Conservation (phyloP, 208 protist genomes). For the Leishmania lainsoni region DNA sequence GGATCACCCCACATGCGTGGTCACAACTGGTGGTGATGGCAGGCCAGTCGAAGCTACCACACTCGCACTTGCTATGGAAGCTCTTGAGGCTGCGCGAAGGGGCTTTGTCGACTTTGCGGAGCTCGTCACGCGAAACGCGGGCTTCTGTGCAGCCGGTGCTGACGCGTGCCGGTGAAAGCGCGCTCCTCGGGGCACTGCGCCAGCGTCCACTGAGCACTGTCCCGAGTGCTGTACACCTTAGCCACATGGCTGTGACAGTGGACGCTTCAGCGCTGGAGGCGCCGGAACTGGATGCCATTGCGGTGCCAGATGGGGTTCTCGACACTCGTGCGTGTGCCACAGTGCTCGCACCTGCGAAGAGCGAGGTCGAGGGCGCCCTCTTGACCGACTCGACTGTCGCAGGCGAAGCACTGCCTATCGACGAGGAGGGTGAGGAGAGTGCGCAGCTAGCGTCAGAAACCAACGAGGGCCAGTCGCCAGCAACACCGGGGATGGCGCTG, state of each 20-base stretch:
- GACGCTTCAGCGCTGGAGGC: not conserved
- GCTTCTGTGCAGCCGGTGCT: constrained; percentile 7
- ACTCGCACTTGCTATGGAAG: constrained; percentile 67
- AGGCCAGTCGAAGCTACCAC: constrained; percentile 54
- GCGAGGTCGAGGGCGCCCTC: not conserved
- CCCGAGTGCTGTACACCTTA: too few relatives aligned
- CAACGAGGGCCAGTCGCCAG: not conserved
- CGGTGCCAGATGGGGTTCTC: not conserved
- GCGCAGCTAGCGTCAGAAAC: not conserved
- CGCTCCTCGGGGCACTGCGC: constrained; percentile 20
- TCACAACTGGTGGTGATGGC: constrained; percentile 48
- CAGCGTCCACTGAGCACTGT: not conserved
- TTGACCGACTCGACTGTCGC: not conserved
- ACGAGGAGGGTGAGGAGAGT: not conserved
- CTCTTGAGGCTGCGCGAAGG: constrained; percentile 32
- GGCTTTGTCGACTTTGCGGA: not conserved
- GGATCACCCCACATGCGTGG: constrained; percentile 69
- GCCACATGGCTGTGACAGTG: not conserved
- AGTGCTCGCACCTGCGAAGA: not conserved
- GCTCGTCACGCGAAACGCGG: not conserved
- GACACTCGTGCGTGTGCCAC: constrained; percentile 10
- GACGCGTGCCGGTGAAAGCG: constrained; percentile 35
- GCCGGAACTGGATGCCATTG: too few relatives aligned
- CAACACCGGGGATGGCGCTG: constrained; percentile 1
- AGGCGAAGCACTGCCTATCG: not conserved